Evolutionary conservation across 352 stramenopile species (phyloP).

Genomic region (Pythium apleroticum): DNA sequence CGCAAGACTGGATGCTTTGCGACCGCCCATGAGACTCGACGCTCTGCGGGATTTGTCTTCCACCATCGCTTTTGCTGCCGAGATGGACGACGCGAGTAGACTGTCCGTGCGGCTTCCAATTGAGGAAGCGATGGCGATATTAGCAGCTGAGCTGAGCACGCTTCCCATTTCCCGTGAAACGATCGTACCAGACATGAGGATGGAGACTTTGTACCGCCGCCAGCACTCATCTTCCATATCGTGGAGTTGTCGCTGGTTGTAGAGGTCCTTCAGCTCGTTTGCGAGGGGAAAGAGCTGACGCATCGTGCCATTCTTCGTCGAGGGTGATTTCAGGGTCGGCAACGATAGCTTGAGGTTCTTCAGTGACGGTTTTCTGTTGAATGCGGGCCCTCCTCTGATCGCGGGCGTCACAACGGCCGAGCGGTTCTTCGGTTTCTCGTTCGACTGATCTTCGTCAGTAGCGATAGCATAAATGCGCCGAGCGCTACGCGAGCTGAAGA

Average conservation of each 20-base stretch:
- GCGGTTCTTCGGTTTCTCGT: background rate
- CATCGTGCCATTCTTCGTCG: constrained; percentile 50
- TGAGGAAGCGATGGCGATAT: background rate
- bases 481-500: background rate
- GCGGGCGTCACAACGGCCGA: constrained; percentile 7
- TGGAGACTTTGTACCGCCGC: constrained; percentile 66
- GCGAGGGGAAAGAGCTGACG: constrained; percentile 58
- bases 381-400: background rate
- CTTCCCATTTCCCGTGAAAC: constrained; percentile 1
- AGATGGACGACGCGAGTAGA: constrained; percentile 8
- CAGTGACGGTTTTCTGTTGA: background rate
- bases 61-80: constrained; percentile 4
- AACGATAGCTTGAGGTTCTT: constrained; percentile 14
- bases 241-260: constrained; percentile 39
- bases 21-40: constrained; percentile 2
- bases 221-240: constrained; percentile 77
- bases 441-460: background rate
- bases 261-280: constrained; percentile 49
- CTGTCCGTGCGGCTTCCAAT: constrained; percentile 16
- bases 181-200: constrained; percentile 55
- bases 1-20: constrained; percentile 7
- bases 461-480: constrained; percentile 11
- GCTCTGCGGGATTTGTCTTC: constrained; percentile 12
- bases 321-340: constrained; percentile 34
- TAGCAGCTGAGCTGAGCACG: background rate